Percentiles rank a stretch among this genome's conserved stretches.
Evolutionary conservation across 768 basidiomycete genomes (phyloP).

Genomic region (Boletellus emodensis): DNA sequence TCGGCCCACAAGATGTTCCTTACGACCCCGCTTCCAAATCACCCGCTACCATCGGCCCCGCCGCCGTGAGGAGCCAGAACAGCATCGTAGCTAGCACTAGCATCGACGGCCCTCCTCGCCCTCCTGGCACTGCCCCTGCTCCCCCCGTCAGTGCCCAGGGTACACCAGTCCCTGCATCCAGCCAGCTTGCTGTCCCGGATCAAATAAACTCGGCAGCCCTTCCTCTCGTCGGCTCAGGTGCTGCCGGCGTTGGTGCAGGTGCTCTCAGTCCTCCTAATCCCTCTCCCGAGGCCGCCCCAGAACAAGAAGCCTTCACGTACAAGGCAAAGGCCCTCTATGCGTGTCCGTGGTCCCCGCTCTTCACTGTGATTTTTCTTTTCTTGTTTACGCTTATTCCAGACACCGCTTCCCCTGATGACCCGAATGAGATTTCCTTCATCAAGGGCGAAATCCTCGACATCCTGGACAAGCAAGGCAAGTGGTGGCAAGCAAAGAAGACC

Average conservation of each 20-base stretch:
- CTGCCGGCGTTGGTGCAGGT: slow-evolving; percentile 59
- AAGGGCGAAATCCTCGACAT: slow-evolving; percentile 94
- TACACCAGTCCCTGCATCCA: slow-evolving; percentile 30
- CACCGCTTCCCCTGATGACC: slow-evolving; percentile 89
- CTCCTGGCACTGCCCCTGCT: slow-evolving; percentile 46
- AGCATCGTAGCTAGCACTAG: slow-evolving; percentile 44
- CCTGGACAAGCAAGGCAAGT: slow-evolving; percentile 87
- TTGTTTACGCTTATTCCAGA: slow-evolving; percentile 47
- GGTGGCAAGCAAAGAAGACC: slow-evolving; percentile 85
- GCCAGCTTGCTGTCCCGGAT: slow-evolving; percentile 44
- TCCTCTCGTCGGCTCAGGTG: slow-evolving; percentile 64
- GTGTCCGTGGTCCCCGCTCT: slow-evolving; percentile 49
- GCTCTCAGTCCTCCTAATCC: slow-evolving; percentile 23
- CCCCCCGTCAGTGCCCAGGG: slow-evolving; percentile 55
- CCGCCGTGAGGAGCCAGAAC: slow-evolving; percentile 41
- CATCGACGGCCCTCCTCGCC: slow-evolving; percentile 49
- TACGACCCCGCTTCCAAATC: slow-evolving; percentile 59
- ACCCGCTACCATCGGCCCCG: slow-evolving; percentile 40
- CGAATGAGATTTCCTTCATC: slow-evolving; percentile 90
- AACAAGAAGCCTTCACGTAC: slow-evolving; percentile 53
- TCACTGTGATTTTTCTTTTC: slow-evolving; percentile 11
- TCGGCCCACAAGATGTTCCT: slow-evolving; percentile 57
- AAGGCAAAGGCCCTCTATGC: slow-evolving; percentile 88
- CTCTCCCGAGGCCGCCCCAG: slow-evolving; percentile 27
- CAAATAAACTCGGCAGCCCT: slow-evolving; percentile 48